phyloP scores from a whole-genome alignment of 1,139 yeast species.

The Lodderomyces elongisporus region DNA sequence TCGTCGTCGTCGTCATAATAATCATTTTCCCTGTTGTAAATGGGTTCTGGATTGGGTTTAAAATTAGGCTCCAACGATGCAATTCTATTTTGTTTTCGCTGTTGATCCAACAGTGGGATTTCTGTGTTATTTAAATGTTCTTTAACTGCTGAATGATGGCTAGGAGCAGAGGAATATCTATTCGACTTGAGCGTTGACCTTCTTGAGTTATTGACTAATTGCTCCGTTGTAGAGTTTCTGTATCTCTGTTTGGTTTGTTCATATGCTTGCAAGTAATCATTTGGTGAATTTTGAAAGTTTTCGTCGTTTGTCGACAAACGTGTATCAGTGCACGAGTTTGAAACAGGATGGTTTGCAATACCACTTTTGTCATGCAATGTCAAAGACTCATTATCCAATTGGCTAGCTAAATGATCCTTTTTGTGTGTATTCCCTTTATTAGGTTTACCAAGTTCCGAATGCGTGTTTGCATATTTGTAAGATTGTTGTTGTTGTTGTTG shows the following conservation, averaged over 20 bases:
- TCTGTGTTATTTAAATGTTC: too few relatives aligned
- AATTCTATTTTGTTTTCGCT: conserved; percentile 15
- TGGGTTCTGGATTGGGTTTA: conserved; percentile 17
- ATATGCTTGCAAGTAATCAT: conserved; percentile 12
- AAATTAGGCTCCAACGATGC: conserved; percentile 25
- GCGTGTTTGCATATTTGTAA: not conserved
- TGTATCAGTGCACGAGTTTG: not conserved
- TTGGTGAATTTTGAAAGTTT: not conserved
- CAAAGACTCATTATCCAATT: not conserved
- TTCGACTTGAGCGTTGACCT: conserved; percentile 31
- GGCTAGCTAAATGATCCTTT: not conserved
- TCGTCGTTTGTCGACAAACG: not conserved
- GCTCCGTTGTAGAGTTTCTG: conserved; percentile 11
- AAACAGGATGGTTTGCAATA: not conserved
- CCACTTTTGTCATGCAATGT: too few relatives aligned
- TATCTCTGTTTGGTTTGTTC: conserved; percentile 6
- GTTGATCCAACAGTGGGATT: not conserved
- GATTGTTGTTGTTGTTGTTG: conserved; percentile 3
- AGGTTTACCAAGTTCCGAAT: not conserved
- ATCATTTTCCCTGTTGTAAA: conserved; percentile 11
- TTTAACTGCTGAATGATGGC: conserved; percentile 4
- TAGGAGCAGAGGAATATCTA: conserved; percentile 37
- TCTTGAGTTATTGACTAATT: conserved; percentile 27
- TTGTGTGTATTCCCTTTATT: not conserved
- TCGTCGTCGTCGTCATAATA: conserved; percentile 7